phyloP scores from a whole-genome alignment of 202 grass and related monocot genomes.

The Carex arenaria region DNA sequence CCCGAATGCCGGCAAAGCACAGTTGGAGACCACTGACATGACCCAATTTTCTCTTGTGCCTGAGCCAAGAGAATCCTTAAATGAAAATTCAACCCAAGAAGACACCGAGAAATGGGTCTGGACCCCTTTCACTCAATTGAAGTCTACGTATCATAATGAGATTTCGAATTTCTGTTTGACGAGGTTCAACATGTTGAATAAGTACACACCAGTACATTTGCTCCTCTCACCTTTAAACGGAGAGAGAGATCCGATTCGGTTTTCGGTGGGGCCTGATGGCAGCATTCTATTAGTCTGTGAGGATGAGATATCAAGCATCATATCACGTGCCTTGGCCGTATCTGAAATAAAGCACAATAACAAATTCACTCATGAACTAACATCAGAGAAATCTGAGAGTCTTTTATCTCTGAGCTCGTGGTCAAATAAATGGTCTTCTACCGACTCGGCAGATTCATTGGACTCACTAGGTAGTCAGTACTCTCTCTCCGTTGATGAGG shows the following conservation, averaged over 20 bases:
- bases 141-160: constrained; percentile 25
- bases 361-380: constrained; percentile 27
- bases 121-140: constrained; percentile 30
- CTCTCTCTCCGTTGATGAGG: constrained; percentile 55
- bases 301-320: constrained; percentile 97
- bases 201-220: constrained; percentile 28
- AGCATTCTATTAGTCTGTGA: constrained; percentile 62
- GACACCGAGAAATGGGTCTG: constrained; percentile 27
- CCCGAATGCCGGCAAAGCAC: constrained; percentile 36
- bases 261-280: constrained; percentile 51
- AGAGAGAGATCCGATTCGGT: constrained; percentile 38
- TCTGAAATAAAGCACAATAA: constrained; percentile 46
- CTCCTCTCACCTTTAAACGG: constrained; percentile 27
- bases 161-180: constrained; percentile 17
- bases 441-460: constrained; percentile 48
- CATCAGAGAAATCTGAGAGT: constrained; percentile 64
- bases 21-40: constrained; percentile 52
- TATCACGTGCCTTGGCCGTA: constrained; percentile 63
- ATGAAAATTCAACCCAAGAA: not conserved
- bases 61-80: not conserved
- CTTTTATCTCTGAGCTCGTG: constrained; percentile 45
- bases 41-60: constrained; percentile 38
- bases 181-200: constrained; percentile 32
- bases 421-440: constrained; percentile 52
- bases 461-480: constrained; percentile 30